Evolutionary conservation across 306 rosid species (phyloP).

Genomic region (Cucurbita moschata): DNA sequence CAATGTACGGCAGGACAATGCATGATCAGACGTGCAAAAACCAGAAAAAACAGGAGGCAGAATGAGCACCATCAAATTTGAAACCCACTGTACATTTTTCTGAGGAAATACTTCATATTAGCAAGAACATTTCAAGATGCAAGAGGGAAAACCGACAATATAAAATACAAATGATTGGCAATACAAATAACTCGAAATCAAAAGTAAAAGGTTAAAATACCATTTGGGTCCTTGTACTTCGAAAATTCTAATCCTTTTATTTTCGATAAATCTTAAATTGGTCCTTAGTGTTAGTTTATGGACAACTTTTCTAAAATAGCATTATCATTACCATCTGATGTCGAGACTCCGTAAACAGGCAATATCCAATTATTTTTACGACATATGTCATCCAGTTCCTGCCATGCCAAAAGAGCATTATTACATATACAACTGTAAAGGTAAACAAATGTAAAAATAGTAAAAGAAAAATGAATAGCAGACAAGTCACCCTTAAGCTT

Average conservation of each 20-base stretch:
- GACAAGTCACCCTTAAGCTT: background rate
- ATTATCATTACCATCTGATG: constrained; percentile 23
- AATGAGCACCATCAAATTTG: background rate
- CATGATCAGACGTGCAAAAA: background rate
- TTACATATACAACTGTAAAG: background rate
- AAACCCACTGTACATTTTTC: background rate
- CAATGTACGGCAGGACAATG: background rate
- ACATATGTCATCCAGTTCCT: constrained; percentile 35
- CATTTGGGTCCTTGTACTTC: no score
- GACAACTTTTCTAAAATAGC: no score
- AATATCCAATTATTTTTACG: constrained; percentile 29
- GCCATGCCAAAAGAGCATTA: constrained; percentile 7
- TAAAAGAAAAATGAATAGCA: no score
- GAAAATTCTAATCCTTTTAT: no score
- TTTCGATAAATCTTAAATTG: no score
- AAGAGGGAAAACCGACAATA: background rate
- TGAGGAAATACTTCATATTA: background rate
- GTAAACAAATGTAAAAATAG: background rate
- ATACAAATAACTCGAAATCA: no score
- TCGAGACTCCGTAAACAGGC: constrained; percentile 30
- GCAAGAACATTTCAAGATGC: background rate
- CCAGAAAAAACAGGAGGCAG: background rate
- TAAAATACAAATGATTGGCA: no score
- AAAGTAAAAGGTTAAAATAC: no score
- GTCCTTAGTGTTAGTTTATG: no score